Base-by-base conservation (phyloP, 257 asterid genomes). In the Osmanthus fragrans region DNA sequence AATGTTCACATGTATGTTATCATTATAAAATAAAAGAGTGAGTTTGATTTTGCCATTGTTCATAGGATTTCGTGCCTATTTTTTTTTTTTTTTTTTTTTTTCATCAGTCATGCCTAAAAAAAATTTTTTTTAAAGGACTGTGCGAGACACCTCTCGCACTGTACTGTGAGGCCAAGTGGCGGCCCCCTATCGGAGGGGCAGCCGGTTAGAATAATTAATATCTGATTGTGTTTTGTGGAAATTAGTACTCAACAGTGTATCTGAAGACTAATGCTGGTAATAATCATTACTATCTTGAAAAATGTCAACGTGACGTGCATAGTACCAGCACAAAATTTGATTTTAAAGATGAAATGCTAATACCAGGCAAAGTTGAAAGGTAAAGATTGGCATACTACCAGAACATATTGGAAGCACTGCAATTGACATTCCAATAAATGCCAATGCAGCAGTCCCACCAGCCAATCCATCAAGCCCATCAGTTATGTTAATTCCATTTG, bases 391-490 rank as follows among this genome's bases (percentile, higher is more conserved):
- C 40, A 29, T 33, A 86, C 83, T 85, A 92, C 98, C 98, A 49
- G 97, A 80, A 79, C 96, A 91, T 84, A 94, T 92, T 72, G 98
- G 98, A 86, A 94, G 97, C 82, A 89, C 97, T 34, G 84, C 97
- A 77, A 94, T 89, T 23, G 97, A 92, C 98, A 94, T 94, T 66
- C 94, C 97, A 71, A 90, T 82, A 79, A 92, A 94, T 29, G 90
- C 96, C 80, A 94, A 73, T 36, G 98, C 94, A 75, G 98, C 97
- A 71, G 89, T 88, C 40, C 98, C 97, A 36, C 94, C 97, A 80
- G 98, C 96, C 89, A 94, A 85, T 63, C 97, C 97, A 76, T 94
- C 98, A 54, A 91, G 97, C 39, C 95, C 92, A 76, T 92, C 91
- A 60, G 92, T 94, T 78, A 92, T 40, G 74, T 91, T 81, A 71